phyloP scores from a whole-genome alignment of 345 rosid genomes.

The Noccaea caerulescens region DNA sequence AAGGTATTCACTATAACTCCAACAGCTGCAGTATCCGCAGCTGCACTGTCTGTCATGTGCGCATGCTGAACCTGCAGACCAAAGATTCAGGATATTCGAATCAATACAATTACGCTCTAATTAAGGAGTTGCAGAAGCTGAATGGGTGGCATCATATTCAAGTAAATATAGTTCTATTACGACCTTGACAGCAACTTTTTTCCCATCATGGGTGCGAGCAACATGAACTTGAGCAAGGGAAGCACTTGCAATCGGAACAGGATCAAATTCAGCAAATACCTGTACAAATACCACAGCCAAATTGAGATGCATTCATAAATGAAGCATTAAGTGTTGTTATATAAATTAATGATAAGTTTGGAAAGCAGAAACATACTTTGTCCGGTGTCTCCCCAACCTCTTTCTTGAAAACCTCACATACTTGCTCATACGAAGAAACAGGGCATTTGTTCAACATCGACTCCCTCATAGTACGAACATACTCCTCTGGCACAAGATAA shows the following conservation, averaged over 20 bases:
- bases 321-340: background rate
- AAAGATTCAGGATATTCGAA: constrained; percentile 25
- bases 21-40: constrained; percentile 88
- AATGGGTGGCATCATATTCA: constrained; percentile 16
- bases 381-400: constrained; percentile 91
- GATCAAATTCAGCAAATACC: constrained; percentile 83
- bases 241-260: constrained; percentile 95
- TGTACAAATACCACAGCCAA: constrained; percentile 35
- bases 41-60: constrained; percentile 90
- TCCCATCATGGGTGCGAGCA: constrained; percentile 71
- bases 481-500: constrained; percentile 84
- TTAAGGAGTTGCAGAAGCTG: constrained; percentile 6
- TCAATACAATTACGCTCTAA: background rate
- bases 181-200: constrained; percentile 96
- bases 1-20: constrained; percentile 76
- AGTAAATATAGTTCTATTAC: constrained; percentile 23
- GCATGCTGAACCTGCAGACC: constrained; percentile 85
- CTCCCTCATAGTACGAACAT: constrained; percentile 80
- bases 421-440: constrained; percentile 92
- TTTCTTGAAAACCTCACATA: constrained; percentile 81
- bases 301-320: constrained; percentile 16
- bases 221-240: constrained; percentile 99
- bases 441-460: constrained; percentile 95
- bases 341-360: background rate
- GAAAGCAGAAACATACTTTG: constrained; percentile 49